Conservation (phyloP, 2,329 filamentous ascomycete species). For the Peltaster fructicola region DNA sequence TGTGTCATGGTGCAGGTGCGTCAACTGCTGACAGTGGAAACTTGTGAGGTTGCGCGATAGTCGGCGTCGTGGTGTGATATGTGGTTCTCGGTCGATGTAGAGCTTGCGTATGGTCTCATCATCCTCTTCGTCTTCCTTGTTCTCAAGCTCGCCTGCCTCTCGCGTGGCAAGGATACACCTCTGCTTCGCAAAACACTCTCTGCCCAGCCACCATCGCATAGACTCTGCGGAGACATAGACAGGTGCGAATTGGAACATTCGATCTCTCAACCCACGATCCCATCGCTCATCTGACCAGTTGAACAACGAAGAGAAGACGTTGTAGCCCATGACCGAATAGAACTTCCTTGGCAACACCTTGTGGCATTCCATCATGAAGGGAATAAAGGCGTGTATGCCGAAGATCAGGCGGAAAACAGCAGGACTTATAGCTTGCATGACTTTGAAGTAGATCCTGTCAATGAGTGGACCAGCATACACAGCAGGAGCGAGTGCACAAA, state of each 20-base stretch:
- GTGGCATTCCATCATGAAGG: slow-evolving; percentile 81
- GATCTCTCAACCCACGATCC: slow-evolving; percentile 60
- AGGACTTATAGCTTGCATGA: slow-evolving; percentile 68
- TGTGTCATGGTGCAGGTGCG: slow-evolving; percentile 14
- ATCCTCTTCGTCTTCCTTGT: slow-evolving; percentile 29
- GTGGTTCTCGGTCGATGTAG: slow-evolving; percentile 14
- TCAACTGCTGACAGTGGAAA: slow-evolving; percentile 14
- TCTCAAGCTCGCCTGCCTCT: slow-evolving; percentile 48
- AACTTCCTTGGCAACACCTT: slow-evolving; percentile 42
- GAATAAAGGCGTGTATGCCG: slow-evolving; percentile 85
- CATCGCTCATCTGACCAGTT: slow-evolving; percentile 71
- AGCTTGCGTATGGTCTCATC: slow-evolving; percentile 22
- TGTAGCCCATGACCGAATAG: slow-evolving; percentile 72
- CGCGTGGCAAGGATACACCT: slow-evolving; percentile 73
- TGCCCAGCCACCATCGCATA: slow-evolving; percentile 91
- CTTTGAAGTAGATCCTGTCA: slow-evolving; percentile 76
- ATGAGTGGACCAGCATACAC: slow-evolving; percentile 79
- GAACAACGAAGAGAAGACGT: slow-evolving; percentile 79
- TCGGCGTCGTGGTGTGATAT: slow-evolving; percentile 12
- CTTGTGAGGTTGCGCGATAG: slow-evolving; percentile 15
- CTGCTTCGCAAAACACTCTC: slow-evolving; percentile 68
- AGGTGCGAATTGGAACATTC: slow-evolving; percentile 84
- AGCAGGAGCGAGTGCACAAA: slow-evolving; percentile 79
- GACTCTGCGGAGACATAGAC: slow-evolving; percentile 79
- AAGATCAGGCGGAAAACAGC: slow-evolving; percentile 64